Evolutionary conservation across 2,329 filamentous ascomycete species (phyloP).

Genomic region (Cercospora sesami): DNA sequence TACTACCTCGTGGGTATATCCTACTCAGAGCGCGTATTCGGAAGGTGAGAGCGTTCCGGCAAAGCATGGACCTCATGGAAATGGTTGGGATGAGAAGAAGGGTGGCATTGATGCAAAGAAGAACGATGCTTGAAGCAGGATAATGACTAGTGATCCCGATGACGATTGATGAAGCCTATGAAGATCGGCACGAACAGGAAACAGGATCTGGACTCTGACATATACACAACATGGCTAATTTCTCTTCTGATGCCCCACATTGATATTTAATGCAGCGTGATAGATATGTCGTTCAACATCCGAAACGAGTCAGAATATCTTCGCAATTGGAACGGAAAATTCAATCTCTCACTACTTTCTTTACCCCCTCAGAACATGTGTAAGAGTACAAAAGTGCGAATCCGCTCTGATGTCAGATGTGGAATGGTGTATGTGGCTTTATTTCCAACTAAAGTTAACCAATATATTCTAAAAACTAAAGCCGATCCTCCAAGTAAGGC

Average conservation of each 20-base stretch:
- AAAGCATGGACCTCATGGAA: background rate
- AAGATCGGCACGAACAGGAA: background rate
- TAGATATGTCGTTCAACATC: background rate
- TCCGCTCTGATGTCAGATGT: too few relatives aligned
- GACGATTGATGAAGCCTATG: background rate
- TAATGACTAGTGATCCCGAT: background rate
- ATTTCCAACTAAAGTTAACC: too few relatives aligned
- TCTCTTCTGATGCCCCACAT: background rate
- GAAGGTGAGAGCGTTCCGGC: background rate
- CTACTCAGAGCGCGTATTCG: background rate
- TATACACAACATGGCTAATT: background rate
- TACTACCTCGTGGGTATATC: background rate
- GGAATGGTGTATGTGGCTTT: too few relatives aligned
- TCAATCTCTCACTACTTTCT: too few relatives aligned
- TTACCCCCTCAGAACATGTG: too few relatives aligned
- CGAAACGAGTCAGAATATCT: background rate
- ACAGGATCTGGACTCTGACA: background rate
- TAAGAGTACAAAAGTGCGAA: too few relatives aligned
- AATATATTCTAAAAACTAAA: background rate
- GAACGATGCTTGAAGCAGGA: background rate
- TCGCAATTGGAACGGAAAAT: background rate
- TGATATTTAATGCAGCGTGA: background rate
- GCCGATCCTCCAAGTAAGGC: constrained; percentile 13
- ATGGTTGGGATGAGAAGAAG: background rate
- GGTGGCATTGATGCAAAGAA: background rate